Evolutionary conservation across 2,329 filamentous ascomycete species (phyloP), one percentile per base, ranked within the genome.

Genomic region (Thermothelomyces thermophilus): DNA sequence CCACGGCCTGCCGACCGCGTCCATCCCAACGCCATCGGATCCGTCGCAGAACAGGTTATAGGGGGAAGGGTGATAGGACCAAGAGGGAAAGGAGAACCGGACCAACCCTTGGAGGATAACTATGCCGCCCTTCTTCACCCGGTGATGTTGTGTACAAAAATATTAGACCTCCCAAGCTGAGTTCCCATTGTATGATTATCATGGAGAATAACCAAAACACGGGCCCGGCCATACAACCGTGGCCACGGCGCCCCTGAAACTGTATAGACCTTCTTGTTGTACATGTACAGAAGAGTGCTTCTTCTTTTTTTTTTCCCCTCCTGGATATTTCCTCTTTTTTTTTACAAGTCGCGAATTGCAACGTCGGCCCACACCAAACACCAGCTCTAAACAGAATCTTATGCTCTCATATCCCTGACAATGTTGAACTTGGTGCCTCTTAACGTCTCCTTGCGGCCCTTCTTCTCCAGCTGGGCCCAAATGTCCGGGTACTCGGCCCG

Each of bases 381-480:
- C 5, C 24, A 24, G n/a, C 6, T 20, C 22, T 36, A 45, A 24
- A 30, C 13, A 37, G n/a, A 28, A 14, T 22, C 22, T 72, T 65
- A 77, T 60, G 73, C 72, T 62, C 69, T 73, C 62, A 77, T 66
- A 53, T 69, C 66, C 52, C 76, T 70, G 40, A 66, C 61, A 50
- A 79, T 65, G 59, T 72, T 76, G 66, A 77, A 79, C 56, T 71
- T 68, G 51, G 68, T 62, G 50, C 71, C 73, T 30, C 70, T 66
- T 41, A 68, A 63, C 46, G 72, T 71, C 56, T 67, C 63, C 53
- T 63, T 70, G 60, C 68, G 70, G 20, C 77, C 75, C 50, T 75
- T 70, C 56, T 72, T 72, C 58, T 79, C 75, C 53, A 95, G 65
- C 57, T 83, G 74, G 10, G 69, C 70, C 90, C 89, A 95, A 5